These are phyloP conservation scores for Delonix regia DNA, from an alignment of 306 rosid genomes.

Conservation along the genomic window DNA sequence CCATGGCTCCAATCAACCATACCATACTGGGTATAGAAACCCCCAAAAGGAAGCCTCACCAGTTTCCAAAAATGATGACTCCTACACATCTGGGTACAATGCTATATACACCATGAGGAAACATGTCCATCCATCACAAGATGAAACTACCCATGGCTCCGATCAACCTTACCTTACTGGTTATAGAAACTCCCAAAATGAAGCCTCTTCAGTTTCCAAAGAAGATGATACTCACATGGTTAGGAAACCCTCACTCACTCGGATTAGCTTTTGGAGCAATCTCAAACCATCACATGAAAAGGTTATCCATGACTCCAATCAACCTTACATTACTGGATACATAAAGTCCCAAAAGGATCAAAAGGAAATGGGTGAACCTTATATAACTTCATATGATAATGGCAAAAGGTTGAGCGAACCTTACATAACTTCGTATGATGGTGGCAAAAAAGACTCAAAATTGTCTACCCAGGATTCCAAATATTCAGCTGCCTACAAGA, in stretches of 20 bases:
- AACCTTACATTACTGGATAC: neutral
- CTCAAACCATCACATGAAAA: no score
- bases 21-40: neutral
- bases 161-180: neutral
- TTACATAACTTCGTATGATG: neutral
- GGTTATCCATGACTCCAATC: neutral
- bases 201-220: neutral
- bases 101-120: neutral
- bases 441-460: neutral
- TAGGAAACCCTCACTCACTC: no score
- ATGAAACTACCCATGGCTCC: neutral
- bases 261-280: no score
- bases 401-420: neutral
- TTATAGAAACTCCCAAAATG: neutral
- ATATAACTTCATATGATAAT: neutral
- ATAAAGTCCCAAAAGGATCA: neutral
- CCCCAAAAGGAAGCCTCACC: neutral
- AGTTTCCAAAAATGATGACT: neutral
- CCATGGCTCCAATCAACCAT: neutral
- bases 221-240: neutral
- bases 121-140: no score
- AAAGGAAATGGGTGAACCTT: neutral
- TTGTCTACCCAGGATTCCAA: neutral
- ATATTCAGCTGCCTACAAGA: no score
- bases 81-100: constrained; percentile 3